Conservation (phyloP, 2,329 filamentous ascomycete species). For the Colletotrichum endophyticum region DNA sequence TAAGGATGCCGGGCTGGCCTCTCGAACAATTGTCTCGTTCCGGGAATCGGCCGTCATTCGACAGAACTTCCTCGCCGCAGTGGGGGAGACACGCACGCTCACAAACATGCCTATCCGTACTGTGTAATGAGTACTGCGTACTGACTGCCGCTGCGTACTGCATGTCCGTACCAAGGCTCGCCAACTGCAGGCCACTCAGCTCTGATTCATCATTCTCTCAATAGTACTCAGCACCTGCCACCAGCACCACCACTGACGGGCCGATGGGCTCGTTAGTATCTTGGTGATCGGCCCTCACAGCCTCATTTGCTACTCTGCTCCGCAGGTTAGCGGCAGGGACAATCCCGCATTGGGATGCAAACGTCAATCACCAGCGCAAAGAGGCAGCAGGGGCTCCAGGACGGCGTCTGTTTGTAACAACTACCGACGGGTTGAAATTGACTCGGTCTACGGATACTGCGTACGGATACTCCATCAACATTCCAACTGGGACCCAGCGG, state of each 20-base stretch:
- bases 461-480: conserved; percentile 1
- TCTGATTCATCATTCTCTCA: no score
- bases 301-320: conserved; percentile 7
- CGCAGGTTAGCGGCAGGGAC: conserved; percentile 8
- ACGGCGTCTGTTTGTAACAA: conserved; percentile 14
- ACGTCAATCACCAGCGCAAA: background rate
- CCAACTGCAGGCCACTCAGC: no score
- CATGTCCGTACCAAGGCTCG: no score
- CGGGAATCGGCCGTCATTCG: background rate
- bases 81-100: conserved; percentile 1
- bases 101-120: background rate
- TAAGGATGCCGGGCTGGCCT: background rate
- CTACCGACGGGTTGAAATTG: conserved; percentile 15
- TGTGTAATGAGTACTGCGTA: background rate
- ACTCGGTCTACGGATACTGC: background rate
- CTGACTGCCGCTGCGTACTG: no score
- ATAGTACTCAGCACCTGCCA: no score
- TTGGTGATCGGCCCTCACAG: conserved; percentile 15
- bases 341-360: conserved; percentile 7
- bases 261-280: background rate
- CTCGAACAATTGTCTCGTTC: background rate
- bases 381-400: background rate
- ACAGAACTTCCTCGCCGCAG: background rate
- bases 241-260: background rate
- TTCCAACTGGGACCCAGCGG: background rate